Evolutionary conservation across 306 rosid species (phyloP).

Genomic region (Vigna reflexopilosa): DNA sequence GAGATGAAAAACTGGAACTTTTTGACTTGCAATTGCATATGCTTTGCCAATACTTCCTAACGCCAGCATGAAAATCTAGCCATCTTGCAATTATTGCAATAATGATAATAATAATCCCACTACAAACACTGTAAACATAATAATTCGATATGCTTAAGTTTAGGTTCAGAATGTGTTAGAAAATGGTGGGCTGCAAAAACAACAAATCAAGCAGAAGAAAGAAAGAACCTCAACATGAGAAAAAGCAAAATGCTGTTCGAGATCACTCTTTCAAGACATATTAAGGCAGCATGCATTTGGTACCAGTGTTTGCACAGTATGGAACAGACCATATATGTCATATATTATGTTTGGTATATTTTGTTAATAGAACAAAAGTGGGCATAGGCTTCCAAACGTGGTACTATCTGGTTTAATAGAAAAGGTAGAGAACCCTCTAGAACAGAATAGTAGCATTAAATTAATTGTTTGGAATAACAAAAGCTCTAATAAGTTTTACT

Average conservation of each 20-base stretch:
- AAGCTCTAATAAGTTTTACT: not conserved
- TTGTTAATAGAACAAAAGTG: not conserved
- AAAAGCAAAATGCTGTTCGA: slow-evolving; percentile 5
- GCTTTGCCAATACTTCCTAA: slow-evolving; percentile 71
- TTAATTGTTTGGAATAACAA: not conserved
- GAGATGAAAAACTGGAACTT: slow-evolving; percentile 60
- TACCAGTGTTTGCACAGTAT: not conserved
- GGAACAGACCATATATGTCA: not conserved
- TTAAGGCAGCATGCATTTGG: not conserved
- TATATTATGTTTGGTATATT: slow-evolving; percentile 3
- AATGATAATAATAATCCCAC: slow-evolving; percentile 78
- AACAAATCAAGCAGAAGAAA: not conserved
- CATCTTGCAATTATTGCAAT: slow-evolving; percentile 75
- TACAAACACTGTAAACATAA: slow-evolving; percentile 65
- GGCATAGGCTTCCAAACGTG: not conserved
- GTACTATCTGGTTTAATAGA: not conserved
- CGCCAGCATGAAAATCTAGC: slow-evolving; percentile 66
- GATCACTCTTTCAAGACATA: slow-evolving; percentile 17
- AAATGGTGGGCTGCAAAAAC: slow-evolving; percentile 14
- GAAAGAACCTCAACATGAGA: slow-evolving; percentile 9
- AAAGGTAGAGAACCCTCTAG: not conserved
- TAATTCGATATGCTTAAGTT: slow-evolving; percentile 26
- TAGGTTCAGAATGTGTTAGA: slow-evolving; percentile 31
- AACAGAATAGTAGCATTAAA: slow-evolving; percentile 3
- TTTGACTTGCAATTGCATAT: slow-evolving; percentile 60